Evolutionary conservation across 23 red algal genomes (phyloP), one percentile per base, ranked within the genome.

Genomic region (Agarophyton chilense): DNA sequence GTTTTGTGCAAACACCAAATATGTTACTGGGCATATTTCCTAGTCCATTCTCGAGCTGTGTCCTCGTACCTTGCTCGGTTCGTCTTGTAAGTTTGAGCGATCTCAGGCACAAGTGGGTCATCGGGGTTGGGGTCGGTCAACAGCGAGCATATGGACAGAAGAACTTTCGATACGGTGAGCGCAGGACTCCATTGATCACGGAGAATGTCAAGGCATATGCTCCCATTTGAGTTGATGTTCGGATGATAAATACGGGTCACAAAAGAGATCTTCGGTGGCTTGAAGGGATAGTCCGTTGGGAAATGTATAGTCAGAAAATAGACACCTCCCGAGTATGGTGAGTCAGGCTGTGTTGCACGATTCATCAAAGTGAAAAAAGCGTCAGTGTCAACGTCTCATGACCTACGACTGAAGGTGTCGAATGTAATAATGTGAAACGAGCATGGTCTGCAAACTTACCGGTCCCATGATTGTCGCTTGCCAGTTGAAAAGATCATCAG

Each of bases 401-500:
- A n/a, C n/a, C n/a, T n/a, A n/a, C n/a, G n/a, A n/a, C n/a, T n/a
- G n/a, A n/a, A n/a, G n/a, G n/a, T n/a, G n/a, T n/a, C n/a, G n/a
- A n/a, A n/a, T n/a, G n/a, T n/a, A n/a, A n/a, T n/a, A n/a, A n/a
- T n/a, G n/a, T n/a, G n/a, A n/a, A n/a, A n/a, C n/a, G n/a, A n/a
- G n/a, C n/a, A n/a, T n/a, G n/a, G n/a, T n/a, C 12, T 80, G 51
- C 22, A 40, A 39, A 87, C 94, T 47, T 96, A 96, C 94, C 79
- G 96, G 96, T 55, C 96, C 96, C 88, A 98, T 98, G 67, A 98
- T 98, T 52, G 96, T 95, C 52, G 96, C 96, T 84, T 98, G 96
- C 96, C 96, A 98, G 82, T 98, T 93, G 81, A 95, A 98, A 41
- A 98, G 76, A 82, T 98, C 96, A 72, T 98, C 96, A 25, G 91